Percentiles rank a stretch among this genome's conserved stretches.
phyloP scores from a whole-genome alignment of 768 basidiomycete genomes.

The Russula sp. region DNA sequence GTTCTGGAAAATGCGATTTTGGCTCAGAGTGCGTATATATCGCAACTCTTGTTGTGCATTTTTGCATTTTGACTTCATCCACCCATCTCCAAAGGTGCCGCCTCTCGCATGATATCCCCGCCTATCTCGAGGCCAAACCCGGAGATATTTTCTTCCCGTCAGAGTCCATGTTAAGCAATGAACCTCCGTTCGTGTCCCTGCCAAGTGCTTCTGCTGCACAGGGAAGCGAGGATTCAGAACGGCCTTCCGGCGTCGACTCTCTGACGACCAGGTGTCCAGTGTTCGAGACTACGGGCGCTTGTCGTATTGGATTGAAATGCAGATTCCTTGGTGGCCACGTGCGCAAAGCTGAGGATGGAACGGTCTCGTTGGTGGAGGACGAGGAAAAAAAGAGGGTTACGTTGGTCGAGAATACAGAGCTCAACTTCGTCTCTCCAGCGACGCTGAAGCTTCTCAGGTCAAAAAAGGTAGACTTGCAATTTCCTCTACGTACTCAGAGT shows the following conservation, averaged over 20 bases:
- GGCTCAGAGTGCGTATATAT: constrained; percentile 47
- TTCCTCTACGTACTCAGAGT: background rate
- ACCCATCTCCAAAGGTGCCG: constrained; percentile 47
- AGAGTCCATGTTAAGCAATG: constrained; percentile 34
- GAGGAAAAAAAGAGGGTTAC: constrained; percentile 49
- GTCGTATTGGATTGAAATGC: constrained; percentile 84
- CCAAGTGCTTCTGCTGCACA: constrained; percentile 23
- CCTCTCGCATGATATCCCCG: constrained; percentile 67
- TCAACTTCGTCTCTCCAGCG: constrained; percentile 59
- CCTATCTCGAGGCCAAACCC: constrained; percentile 72
- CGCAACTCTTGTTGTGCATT: too few species aligned
- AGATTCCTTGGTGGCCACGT: constrained; percentile 82
- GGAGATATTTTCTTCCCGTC: constrained; percentile 59
- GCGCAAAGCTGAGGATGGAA: constrained; percentile 37
- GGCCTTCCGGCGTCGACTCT: constrained; percentile 36
- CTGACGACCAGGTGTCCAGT: constrained; percentile 58
- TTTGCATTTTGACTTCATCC: background rate
- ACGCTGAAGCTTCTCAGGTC: constrained; percentile 54
- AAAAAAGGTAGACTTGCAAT: constrained; percentile 47
- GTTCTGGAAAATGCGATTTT: constrained; percentile 60
- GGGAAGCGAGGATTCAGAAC: constrained; percentile 26
- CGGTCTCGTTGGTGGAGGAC: constrained; percentile 41
- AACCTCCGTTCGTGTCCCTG: constrained; percentile 44
- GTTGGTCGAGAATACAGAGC: constrained; percentile 47
- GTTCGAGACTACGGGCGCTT: constrained; percentile 61